Base-by-base conservation (phyloP, 2,329 filamentous ascomycete species). In the Fulvia fulva region DNA sequence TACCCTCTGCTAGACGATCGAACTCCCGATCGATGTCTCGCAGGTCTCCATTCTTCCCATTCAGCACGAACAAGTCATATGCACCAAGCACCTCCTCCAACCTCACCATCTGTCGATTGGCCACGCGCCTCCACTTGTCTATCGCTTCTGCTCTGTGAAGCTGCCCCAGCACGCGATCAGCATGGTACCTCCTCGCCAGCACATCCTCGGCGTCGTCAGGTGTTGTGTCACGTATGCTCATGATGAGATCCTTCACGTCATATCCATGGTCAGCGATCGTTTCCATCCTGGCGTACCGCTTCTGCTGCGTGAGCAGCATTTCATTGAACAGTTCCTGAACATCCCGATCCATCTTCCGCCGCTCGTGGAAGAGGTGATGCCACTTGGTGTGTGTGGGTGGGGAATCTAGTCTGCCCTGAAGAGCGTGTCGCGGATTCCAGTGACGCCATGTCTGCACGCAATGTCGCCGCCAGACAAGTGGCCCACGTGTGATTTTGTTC, bases 21-120 rank as follows among this genome's bases (percentile, higher is more conserved):
- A 97, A 78, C 43, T 85, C 77, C n/a, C 73, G 70, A 11, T 82
- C 64, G 34, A 80, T 72, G 46, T 91, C 85, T 57, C 88, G 81
- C 53, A 93, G 75, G 69, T 95, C 91, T n/a, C 87, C 86, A 28
- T 81, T 79, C 19, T 85, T 82, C 55, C 88, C 87, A 63, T 88
- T 85, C 26, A 93, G 78, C 47, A 96, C 85, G 74, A 97, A 97
- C 74, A 97, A 82, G 73, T 97, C 94, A 72, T 95, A 96, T 14
- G 88, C 88, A 21, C 87, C 88, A 16, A 97, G 77, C 1, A 88
- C 88, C 57, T 83, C 82, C 71, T 96, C 92, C 21, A 96, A 78
- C 7, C 83, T 72, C 22, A 85, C 77, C 55, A 78, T 74, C 54
- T 82, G 78, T 5, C 80, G 77, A 25, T 75, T 71, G 44, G 73